These are phyloP conservation scores for Acorus gramineus DNA, from an alignment of 106 monocot species.

Conservation along the genomic window DNA sequence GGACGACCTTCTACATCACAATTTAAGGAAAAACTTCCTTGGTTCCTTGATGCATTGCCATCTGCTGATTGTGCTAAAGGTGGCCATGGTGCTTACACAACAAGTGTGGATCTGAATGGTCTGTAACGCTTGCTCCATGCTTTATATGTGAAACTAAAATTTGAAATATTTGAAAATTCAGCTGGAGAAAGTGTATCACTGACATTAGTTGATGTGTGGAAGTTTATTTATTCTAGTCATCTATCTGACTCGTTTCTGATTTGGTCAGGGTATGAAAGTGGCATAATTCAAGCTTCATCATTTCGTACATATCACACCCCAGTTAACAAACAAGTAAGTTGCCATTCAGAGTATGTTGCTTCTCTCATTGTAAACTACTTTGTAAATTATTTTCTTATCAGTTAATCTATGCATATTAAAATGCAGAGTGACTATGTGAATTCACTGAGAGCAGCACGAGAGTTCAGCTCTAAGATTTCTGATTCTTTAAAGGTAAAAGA, in stretches of 20 bases:
- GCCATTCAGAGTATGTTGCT: not conserved
- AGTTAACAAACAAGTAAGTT: constrained; percentile 80
- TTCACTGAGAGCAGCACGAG: constrained; percentile 76
- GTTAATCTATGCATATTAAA: constrained; percentile 1
- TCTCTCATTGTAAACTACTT: not conserved
- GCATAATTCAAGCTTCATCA: constrained; percentile 67
- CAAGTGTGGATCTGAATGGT: constrained; percentile 82
- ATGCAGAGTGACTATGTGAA: constrained; percentile 85
- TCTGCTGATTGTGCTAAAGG: constrained; percentile 95
- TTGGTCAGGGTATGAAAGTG: constrained; percentile 68
- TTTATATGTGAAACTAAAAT: no score
- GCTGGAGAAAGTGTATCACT: no score
- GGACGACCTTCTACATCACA: constrained; percentile 81
- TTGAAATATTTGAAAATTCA: no score
- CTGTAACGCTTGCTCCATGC: not conserved
- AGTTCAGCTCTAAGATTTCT: constrained; percentile 78
- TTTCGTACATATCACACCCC: constrained; percentile 98
- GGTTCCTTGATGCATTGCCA: constrained; percentile 94
- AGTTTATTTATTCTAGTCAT: not conserved
- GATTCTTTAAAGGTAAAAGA: constrained; percentile 71
- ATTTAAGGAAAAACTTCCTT: constrained; percentile 88
- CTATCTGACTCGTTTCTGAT: not conserved
- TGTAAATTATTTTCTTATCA: constrained; percentile 1
- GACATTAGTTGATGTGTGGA: not conserved
- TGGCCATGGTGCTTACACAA: constrained; percentile 92